These are phyloP conservation scores for Pistacia vera DNA, from an alignment of 345 rosid species.

Conservation along the genomic window DNA sequence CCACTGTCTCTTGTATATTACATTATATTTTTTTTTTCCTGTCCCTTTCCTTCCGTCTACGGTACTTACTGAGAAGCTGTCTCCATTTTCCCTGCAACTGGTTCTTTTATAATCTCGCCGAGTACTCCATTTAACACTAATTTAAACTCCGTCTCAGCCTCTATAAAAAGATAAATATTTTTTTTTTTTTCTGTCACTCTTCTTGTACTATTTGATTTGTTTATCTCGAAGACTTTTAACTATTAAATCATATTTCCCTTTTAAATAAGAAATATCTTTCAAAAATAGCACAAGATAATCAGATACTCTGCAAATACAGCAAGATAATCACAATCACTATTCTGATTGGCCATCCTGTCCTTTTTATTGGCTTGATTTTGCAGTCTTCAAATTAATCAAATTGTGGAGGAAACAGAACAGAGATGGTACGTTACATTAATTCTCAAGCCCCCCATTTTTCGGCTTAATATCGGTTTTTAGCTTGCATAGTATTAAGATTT, in stretches of 20 bases:
- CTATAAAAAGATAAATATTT: neutral
- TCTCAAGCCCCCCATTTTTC: neutral
- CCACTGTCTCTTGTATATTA: slow-evolving; percentile 1
- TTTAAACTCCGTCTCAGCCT: slow-evolving; percentile 1
- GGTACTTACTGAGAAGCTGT: slow-evolving; percentile 31
- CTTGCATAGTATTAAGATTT: neutral
- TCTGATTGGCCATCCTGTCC: neutral
- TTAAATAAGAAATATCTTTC: slow-evolving; percentile 1
- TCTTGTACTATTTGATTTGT: slow-evolving; percentile 12
- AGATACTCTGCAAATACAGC: neutral
- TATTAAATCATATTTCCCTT: neutral
- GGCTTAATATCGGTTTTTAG: neutral
- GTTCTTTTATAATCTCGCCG: slow-evolving; percentile 21
- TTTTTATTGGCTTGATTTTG: slow-evolving; percentile 6
- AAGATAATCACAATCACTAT: neutral
- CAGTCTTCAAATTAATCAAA: slow-evolving; percentile 25
- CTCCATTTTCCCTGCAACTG: slow-evolving; percentile 45
- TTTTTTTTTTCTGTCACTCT: neutral
- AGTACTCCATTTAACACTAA: slow-evolving; percentile 12
- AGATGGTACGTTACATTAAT: slow-evolving; percentile 26
- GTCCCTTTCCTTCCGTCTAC: slow-evolving; percentile 12
- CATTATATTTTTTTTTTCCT: slow-evolving; percentile 4
- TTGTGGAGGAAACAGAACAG: slow-evolving; percentile 41
- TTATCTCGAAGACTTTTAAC: slow-evolving; percentile 12
- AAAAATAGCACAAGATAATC: neutral